Base-by-base conservation (phyloP, 306 rosid species). In the Hippophae gyantsensis region DNA sequence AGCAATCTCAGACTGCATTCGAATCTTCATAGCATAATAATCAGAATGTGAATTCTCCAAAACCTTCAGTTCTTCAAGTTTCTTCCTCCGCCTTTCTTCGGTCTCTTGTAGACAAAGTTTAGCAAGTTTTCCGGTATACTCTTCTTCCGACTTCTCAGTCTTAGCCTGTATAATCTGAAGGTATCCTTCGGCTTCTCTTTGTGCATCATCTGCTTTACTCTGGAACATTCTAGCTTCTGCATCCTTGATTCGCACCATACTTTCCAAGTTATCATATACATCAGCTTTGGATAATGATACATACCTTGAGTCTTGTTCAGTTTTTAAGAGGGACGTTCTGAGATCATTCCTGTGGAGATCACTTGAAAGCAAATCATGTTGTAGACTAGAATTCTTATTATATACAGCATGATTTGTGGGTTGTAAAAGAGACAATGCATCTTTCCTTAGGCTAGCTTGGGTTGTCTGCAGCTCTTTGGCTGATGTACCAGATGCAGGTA, bases 211-310 rank as follows among this genome's bases (percentile, higher is more conserved):
- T 0, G 99, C 97, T 76, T 89, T 93, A 75, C 68, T 78, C 77
- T 88, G 95, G 76, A 88, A 93, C 99, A 93, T 88, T 70, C 77
- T 75, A 1, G 97, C 90, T 65, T 93, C 99, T 0, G 99, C 99
- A 67, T 88, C 92, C 89, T 93, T 93, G 68, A 93, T 79, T 71
- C 85, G 71, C 71, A 93, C 94, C 47, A 88, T 67, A 82, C 97
- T 80, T 56, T 89, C 99, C 79, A 93, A 78, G 75, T 82, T 92
- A 57, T 92, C 95, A 6, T 77, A 68, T 52, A 89, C 86, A 6
- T 82, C 93, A 71, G 81, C 80, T 63, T 82, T 81, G 11, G 89
- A 62, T 48, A 76, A 67, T 9, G 87, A 64, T n/a, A 81, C 82
- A 42, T 81, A 79, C 58, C 73, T 85, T 79, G 81, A 72, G 65